phyloP scores from a whole-genome alignment of 1,139 yeast genomes.

The Taphrina wiesneri region DNA sequence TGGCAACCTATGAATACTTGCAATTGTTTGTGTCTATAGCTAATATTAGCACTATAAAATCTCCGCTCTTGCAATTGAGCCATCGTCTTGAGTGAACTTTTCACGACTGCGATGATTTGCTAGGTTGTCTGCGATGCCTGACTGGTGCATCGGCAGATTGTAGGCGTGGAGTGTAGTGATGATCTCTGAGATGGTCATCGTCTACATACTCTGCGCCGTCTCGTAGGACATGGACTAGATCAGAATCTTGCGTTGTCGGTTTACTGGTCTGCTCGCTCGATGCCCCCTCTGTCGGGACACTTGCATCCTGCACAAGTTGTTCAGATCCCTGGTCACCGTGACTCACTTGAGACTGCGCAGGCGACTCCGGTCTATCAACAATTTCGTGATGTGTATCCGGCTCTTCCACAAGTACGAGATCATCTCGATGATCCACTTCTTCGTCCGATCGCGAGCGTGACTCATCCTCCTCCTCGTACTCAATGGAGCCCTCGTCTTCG shows the following conservation, averaged over 20 bases:
- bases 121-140: conserved; percentile 3
- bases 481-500: not conserved
- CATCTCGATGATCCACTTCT: not conserved
- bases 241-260: not conserved
- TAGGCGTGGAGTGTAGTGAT: conserved; percentile 3
- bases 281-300: not conserved
- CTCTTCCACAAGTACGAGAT: too few species aligned
- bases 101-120: not conserved
- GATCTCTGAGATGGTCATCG: not conserved
- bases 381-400: too few species aligned
- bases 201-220: conserved; percentile 25
- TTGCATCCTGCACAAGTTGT: not conserved
- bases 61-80: too few species aligned
- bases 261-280: not conserved
- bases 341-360: too few species aligned
- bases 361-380: too few species aligned
- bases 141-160: not conserved
- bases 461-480: not conserved
- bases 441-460: too few species aligned
- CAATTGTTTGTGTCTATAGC: too few species aligned
- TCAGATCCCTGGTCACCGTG: too few species aligned
- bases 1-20: too few species aligned
- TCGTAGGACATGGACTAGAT: conserved; percentile 11
- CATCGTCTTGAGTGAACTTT: too few species aligned
- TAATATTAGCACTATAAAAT: not conserved